Evolutionary conservation across 371 early-diverging fungal species (phyloP).

Genomic region (Rhizopus microsporus): DNA sequence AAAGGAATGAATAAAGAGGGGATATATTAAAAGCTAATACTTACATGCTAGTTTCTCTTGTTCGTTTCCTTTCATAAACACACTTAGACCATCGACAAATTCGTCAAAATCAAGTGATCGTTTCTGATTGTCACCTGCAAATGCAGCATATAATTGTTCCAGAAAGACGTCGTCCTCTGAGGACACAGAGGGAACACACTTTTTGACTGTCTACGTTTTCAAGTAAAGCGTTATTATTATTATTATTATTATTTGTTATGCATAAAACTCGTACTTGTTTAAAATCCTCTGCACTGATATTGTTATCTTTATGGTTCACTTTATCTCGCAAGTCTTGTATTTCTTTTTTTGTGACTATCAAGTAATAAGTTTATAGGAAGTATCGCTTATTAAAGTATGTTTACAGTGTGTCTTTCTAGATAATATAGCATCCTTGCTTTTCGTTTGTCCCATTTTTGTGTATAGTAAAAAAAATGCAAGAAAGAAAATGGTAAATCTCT

Average conservation of each 20-base stretch:
- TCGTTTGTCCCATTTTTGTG: slow-evolving; percentile 54
- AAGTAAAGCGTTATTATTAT: background rate
- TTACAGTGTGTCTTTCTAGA: slow-evolving; percentile 62
- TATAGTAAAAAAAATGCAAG: too few species aligned
- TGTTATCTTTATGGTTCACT: slow-evolving; percentile 56
- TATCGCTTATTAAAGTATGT: background rate
- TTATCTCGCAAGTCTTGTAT: slow-evolving; percentile 66
- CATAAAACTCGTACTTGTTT: slow-evolving; percentile 54
- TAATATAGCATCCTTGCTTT: slow-evolving; percentile 56
- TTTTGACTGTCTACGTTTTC: slow-evolving; percentile 36
- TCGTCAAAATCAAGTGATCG: slow-evolving; percentile 39
- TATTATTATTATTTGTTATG: background rate
- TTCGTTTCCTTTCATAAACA: slow-evolving; percentile 79
- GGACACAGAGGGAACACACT: slow-evolving; percentile 52
- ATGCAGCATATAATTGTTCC: slow-evolving; percentile 79
- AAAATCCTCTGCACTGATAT: slow-evolving; percentile 70
- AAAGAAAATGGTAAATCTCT: too few species aligned
- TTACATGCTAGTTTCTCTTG: slow-evolving; percentile 80
- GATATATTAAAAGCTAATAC: slow-evolving; percentile 12
- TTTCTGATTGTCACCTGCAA: slow-evolving; percentile 65
- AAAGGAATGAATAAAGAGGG: background rate
- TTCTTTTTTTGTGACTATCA: slow-evolving; percentile 67
- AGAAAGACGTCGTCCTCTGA: slow-evolving; percentile 74
- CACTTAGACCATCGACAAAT: slow-evolving; percentile 76
- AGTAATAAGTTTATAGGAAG: background rate